A percentile compares a stretch with the other conserved stretches of the same genome.
These are phyloP conservation scores for Lentinula aciculospora DNA, from an alignment of 768 basidiomycete species.

Conservation along the genomic window DNA sequence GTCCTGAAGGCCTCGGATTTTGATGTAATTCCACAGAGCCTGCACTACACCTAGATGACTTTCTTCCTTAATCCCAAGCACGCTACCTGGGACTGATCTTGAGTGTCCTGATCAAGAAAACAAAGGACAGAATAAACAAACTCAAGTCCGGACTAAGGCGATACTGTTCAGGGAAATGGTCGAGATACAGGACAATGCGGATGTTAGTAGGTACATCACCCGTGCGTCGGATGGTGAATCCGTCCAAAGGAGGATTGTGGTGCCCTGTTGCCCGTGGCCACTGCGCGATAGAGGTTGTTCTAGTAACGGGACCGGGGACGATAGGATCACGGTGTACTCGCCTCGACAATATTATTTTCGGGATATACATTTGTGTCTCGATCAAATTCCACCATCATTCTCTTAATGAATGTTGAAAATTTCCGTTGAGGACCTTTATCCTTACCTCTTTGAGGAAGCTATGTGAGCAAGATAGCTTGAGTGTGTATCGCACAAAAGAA, in stretches of 20 bases:
- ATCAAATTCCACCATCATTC: conserved; percentile 83
- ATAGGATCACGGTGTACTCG: conserved; percentile 26
- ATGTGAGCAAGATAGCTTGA: not conserved
- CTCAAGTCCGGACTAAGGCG: conserved; percentile 74
- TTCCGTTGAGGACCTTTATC: conserved; percentile 64
- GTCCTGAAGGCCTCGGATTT: conserved; percentile 76
- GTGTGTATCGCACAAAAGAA: not conserved
- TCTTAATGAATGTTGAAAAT: conserved; percentile 81
- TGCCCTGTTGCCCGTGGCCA: conserved; percentile 56
- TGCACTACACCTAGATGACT: conserved; percentile 77
- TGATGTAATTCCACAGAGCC: conserved; percentile 90
- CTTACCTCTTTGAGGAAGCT: conserved; percentile 57
- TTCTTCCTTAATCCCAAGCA: conserved; percentile 81
- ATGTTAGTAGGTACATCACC: conserved; percentile 77
- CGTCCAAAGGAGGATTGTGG: conserved; percentile 66
- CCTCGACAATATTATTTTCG: conserved; percentile 89
- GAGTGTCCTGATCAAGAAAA: conserved; percentile 3
- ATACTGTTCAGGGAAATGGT: conserved; percentile 84
- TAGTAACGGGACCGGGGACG: not conserved
- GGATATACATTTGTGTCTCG: conserved; percentile 76
- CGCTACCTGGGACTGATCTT: conserved; percentile 31
- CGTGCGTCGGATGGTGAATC: conserved; percentile 77
- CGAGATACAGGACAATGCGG: conserved; percentile 80
- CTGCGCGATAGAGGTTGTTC: conserved; percentile 24
- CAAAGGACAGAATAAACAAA: conserved; percentile 21